Evolutionary conservation across 345 rosid genomes (phyloP), one percentile per base, ranked within the genome.

Genomic region (Syzygium jambos): DNA sequence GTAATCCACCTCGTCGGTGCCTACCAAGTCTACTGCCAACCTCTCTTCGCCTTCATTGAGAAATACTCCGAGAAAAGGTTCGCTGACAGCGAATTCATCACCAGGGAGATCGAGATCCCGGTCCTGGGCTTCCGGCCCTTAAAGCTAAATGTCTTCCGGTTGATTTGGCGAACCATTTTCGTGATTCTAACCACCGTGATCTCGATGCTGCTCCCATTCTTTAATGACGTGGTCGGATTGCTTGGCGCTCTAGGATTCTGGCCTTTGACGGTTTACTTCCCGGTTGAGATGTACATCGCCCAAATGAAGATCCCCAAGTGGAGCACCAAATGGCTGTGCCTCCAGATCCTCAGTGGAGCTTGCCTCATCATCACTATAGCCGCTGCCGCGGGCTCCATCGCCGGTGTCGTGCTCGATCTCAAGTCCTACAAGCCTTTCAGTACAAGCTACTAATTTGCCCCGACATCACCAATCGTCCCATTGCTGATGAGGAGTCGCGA

Each of bases 21-120:
- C 21, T 97, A 97, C 94, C 99, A 97, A 91, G 99, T 97, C 87
- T 96, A 34, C 90, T 95, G 98, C 91, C 99, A 97, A 88, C 98
- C 98, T 51, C 91, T 96, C 21, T 97, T 93, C 23, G 93, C 97
- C 38, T 97, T 97, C 92, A 29, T 97, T 2, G 99, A 97, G 89
- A 95, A 93, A 87, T 15, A 85, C 82, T 95, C 96, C 2, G 53
- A 88, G 4, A 86, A 85, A 30, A 90, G 89, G 85, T 96, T 51
- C 88, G 96, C 96, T 3, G 96, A 95, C 34, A 93, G 95, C 77
- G 86, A 90, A 19, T 95, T 98, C 89, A 68, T 95, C 57, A 90
- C 90, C 78, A 91, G 89, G 53, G 99, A 95, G 15, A 92, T 93
- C 63, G 89, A 93, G 85, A 84, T 98, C 87, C 90, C 91, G 7